Percentiles rank a stretch among this genome's conserved stretches.
Conservation (phyloP, 192 early-diverging fungal genomes). For the Coemansia brasiliensis region DNA sequence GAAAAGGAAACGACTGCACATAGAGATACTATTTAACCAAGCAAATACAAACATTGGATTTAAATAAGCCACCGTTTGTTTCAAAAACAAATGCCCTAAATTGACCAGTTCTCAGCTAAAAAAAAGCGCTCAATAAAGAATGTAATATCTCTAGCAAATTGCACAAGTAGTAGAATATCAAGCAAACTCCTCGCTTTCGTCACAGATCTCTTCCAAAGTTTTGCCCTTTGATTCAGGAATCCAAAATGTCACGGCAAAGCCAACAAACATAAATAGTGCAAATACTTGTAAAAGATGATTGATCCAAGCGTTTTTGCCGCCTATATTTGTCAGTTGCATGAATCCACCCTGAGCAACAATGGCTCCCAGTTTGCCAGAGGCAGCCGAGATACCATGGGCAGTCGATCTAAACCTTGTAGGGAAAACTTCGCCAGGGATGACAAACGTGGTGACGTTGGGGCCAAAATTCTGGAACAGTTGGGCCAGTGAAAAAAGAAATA, state of each 20-base stretch:
- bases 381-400: constrained; percentile 79
- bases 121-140: no score
- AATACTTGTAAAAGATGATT: constrained; percentile 68
- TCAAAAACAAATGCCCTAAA: no score
- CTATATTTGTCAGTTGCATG: constrained; percentile 66
- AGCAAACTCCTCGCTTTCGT: constrained; percentile 24
- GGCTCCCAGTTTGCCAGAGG: constrained; percentile 76
- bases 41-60: no score
- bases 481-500: constrained; percentile 65
- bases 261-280: constrained; percentile 74
- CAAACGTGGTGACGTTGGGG: constrained; percentile 89
- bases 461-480: constrained; percentile 95
- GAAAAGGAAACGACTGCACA: neutral
- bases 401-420: constrained; percentile 82
- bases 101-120: no score
- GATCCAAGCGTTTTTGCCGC: constrained; percentile 64
- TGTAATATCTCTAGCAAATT: no score
- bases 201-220: constrained; percentile 52
- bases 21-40: no score
- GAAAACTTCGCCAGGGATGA: constrained; percentile 81
- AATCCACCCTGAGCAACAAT: constrained; percentile 75
- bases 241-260: constrained; percentile 56
- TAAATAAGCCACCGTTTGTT: no score
- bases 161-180: no score
- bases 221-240: constrained; percentile 57